A percentile compares a stretch with the other conserved stretches of the same genome.
Evolutionary conservation across 768 basidiomycete genomes (phyloP).

Genomic region (Lentinus tigrinus): DNA sequence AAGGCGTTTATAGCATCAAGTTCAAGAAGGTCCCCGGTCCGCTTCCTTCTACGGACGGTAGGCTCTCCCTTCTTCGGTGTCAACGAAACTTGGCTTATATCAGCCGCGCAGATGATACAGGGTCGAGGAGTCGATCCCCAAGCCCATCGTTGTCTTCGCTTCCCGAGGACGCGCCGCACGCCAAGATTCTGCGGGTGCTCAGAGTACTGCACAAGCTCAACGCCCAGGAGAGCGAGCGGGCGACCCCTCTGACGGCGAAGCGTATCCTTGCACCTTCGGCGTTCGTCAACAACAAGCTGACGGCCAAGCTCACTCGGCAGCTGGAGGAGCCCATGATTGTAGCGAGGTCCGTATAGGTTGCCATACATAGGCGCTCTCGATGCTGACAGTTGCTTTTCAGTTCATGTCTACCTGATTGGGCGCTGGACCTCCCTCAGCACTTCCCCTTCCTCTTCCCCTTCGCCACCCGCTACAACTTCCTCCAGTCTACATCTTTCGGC

Average conservation of each 20-base stretch:
- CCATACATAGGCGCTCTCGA: not conserved
- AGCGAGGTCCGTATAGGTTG: conserved; percentile 65
- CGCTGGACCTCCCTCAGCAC: conserved; percentile 89
- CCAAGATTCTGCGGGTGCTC: conserved; percentile 88
- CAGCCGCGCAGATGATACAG: conserved; percentile 42
- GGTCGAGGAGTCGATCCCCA: conserved; percentile 55
- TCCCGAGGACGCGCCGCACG: conserved; percentile 79
- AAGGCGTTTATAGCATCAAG: conserved; percentile 86
- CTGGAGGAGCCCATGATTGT: conserved; percentile 99
- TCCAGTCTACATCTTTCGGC: conserved; percentile 97
- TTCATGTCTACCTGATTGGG: conserved; percentile 97
- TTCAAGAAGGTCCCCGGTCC: conserved; percentile 92
- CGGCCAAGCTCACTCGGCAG: conserved; percentile 96
- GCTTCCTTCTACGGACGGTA: conserved; percentile 60
- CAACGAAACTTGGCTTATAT: not conserved
- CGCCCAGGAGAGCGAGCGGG: conserved; percentile 65
- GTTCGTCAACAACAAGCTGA: conserved; percentile 97
- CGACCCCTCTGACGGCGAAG: conserved; percentile 46
- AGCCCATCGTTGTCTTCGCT: conserved; percentile 74
- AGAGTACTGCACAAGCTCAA: conserved; percentile 86
- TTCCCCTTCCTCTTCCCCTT: conserved; percentile 99
- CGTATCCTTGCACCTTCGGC: conserved; percentile 72
- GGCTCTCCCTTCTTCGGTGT: conserved; percentile 21
- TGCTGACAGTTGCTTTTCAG: conserved; percentile 37
- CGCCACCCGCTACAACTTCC: conserved; percentile 93